Base-by-base conservation (phyloP, 2,329 filamentous ascomycete species). In the Nothomitra cinnamomea region DNA sequence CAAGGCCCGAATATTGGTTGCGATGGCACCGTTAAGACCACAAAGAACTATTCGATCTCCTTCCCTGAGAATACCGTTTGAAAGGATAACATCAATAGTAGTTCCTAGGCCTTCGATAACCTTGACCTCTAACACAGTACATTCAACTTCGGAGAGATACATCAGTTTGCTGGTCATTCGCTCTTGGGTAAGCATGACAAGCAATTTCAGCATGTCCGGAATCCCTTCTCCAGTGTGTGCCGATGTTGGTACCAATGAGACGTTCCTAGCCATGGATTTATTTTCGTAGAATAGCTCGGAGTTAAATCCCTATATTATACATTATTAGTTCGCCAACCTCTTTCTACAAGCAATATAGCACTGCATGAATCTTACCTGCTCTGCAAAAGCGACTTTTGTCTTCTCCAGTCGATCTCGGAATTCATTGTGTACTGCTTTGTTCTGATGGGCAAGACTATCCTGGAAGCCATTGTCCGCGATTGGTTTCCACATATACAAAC, bases 221-320 rank as follows among this genome's bases (percentile, higher is more conserved):
- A 98, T 90, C 80, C 92, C 92, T 72, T 98, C 92, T 62, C 92
- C 94, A n/a, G 92, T 96, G 69, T 95, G 87, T 15, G 94, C 94
- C 2, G 92, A 96, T 2, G 94, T 98, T 41, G 92, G 92, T 52
- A 95, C 87, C 56, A 98, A 77, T n/a, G 92, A 98, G 55, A 98
- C 92, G 63, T 82, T 85, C 66, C 83, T 85, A 57, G 89, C 82
- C 87, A 96, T 90, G 57, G 86, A 94, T 75, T 94, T 95, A 76
- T 98, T 98, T 72, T 96, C 85, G 72, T 86, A 95, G 75, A 83
- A 96, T 51, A 98, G 75, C 70, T 96, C 90, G 1, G 92, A 82
- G 74, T 98, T 98, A 79, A 98, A 96, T 59, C 89, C 87, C 68
- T 96, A 40, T 22, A 25, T 21, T 50, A 38, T 8, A 7, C 35